These are phyloP conservation scores for Roridomyces roridus DNA, from an alignment of 768 basidiomycete genomes.

Conservation along the genomic window DNA sequence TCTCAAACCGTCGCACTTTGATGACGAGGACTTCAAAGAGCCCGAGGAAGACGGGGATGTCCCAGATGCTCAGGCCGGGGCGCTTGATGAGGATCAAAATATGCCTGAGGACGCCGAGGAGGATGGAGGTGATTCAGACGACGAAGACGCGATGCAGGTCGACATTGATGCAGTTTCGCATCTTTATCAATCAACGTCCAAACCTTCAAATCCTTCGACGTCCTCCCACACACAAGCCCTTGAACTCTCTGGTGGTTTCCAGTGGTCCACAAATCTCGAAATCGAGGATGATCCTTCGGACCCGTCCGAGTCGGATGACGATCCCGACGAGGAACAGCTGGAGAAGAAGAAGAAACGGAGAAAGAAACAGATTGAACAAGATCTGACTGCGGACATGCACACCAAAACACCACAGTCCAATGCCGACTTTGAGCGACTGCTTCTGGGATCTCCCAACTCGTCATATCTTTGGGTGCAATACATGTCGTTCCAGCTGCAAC, in stretches of 20 bases:
- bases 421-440: constrained; percentile 91
- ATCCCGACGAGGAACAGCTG: constrained; percentile 52
- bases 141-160: constrained; percentile 51
- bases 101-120: constrained; percentile 31
- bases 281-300: constrained; percentile 47
- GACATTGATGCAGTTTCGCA: constrained; percentile 45
- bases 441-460: constrained; percentile 94
- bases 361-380: constrained; percentile 76
- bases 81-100: constrained; percentile 30
- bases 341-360: constrained; percentile 70
- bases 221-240: constrained; percentile 44
- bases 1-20: constrained; percentile 89
- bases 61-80: constrained; percentile 34
- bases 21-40: constrained; percentile 63
- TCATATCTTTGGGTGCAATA: constrained; percentile 99
- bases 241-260: constrained; percentile 66
- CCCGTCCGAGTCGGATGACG: constrained; percentile 52
- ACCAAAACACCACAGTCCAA: constrained; percentile 87
- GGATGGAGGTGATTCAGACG: constrained; percentile 29
- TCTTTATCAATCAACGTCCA: constrained; percentile 26
- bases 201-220: constrained; percentile 14
- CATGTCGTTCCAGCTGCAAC: constrained; percentile 97
- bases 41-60: constrained; percentile 29
- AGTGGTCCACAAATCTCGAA: constrained; percentile 62
- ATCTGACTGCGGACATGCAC: constrained; percentile 89